Evolutionary conservation across 2,329 filamentous ascomycete species (phyloP).

Genomic region (Apiospora saccharicola): DNA sequence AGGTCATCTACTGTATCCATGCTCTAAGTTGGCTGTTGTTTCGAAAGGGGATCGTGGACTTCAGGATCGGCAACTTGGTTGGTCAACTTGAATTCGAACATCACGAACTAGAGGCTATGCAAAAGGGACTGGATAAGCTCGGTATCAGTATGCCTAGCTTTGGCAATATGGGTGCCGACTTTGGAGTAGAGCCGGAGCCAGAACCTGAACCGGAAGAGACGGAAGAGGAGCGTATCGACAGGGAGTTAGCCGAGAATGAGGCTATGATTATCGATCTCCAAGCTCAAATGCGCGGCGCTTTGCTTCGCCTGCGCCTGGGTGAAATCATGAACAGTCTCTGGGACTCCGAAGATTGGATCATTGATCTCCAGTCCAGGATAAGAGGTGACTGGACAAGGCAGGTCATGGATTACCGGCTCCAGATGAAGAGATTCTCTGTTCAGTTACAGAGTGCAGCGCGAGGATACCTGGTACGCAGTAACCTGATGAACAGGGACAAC

Average conservation of each 20-base stretch:
- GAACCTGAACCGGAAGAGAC: slow-evolving; percentile 72
- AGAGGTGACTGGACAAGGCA: slow-evolving; percentile 89
- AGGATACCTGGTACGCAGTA: slow-evolving; percentile 75
- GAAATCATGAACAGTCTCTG: slow-evolving; percentile 88
- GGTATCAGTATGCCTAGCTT: slow-evolving; percentile 97
- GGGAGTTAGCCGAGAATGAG: slow-evolving; percentile 83
- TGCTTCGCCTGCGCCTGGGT: slow-evolving; percentile 79
- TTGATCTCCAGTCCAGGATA: slow-evolving; percentile 86
- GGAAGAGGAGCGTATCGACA: slow-evolving; percentile 86
- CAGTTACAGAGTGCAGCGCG: slow-evolving; percentile 81
- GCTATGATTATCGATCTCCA: slow-evolving; percentile 79
- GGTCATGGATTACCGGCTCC: slow-evolving; percentile 79
- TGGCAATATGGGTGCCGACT: slow-evolving; percentile 94
- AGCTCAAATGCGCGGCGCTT: slow-evolving; percentile 82
- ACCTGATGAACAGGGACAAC: slow-evolving; percentile 67
- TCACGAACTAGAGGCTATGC: slow-evolving; percentile 95
- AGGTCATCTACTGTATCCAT: slow-evolving; percentile 98
- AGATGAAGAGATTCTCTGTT: slow-evolving; percentile 83
- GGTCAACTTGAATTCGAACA: slow-evolving; percentile 97
- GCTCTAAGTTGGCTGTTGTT: slow-evolving; percentile 97
- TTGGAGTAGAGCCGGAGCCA: slow-evolving; percentile 81
- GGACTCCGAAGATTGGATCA: slow-evolving; percentile 79
- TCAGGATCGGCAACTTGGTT: slow-evolving; percentile 95
- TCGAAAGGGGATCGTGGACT: slow-evolving; percentile 92
- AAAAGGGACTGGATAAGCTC: slow-evolving; percentile 95